These are phyloP conservation scores for Scytalidium sp. DNA, from an alignment of 2,329 filamentous ascomycete genomes.

Conservation along the genomic window DNA sequence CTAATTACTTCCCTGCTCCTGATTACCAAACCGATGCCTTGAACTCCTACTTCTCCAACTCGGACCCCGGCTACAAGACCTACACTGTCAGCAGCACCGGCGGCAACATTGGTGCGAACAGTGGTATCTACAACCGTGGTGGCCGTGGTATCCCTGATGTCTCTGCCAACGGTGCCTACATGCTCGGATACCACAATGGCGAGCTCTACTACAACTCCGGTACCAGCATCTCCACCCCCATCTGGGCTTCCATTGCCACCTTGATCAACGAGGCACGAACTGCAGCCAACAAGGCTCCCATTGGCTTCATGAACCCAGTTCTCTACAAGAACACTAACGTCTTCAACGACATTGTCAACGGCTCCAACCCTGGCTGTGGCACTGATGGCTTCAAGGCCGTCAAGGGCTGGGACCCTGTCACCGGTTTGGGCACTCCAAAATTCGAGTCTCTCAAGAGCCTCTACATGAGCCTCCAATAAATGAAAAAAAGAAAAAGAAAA, in stretches of 20 bases:
- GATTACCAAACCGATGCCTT: constrained; percentile 18
- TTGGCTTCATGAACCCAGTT: constrained; percentile 39
- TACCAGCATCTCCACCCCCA: constrained; percentile 49
- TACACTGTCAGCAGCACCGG: constrained; percentile 11
- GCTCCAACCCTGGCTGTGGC: constrained; percentile 32
- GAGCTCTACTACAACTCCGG: constrained; percentile 34
- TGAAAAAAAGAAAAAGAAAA: too few species aligned
- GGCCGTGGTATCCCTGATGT: constrained; percentile 26
- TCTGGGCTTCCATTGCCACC: background rate
- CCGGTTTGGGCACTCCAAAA: constrained; percentile 28
- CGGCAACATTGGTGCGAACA: constrained; percentile 13
- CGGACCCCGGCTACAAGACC: constrained; percentile 19
- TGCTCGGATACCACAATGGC: constrained; percentile 19
- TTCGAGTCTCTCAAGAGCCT: too few species aligned
- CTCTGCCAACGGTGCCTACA: constrained; percentile 20
- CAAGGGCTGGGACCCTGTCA: constrained; percentile 30
- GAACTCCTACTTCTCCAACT: constrained; percentile 18
- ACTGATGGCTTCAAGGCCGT: constrained; percentile 14
- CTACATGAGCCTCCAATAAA: too few species aligned
- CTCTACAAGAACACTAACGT: constrained; percentile 45
- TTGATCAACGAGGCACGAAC: constrained; percentile 1
- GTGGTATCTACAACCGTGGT: constrained; percentile 19
- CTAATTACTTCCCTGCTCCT: constrained; percentile 24
- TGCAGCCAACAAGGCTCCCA: background rate
- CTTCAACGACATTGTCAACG: constrained; percentile 40